Evolutionary conservation across 768 basidiomycete genomes (phyloP), one percentile per base, ranked within the genome.

Genomic region (Tephrocybe sp.): DNA sequence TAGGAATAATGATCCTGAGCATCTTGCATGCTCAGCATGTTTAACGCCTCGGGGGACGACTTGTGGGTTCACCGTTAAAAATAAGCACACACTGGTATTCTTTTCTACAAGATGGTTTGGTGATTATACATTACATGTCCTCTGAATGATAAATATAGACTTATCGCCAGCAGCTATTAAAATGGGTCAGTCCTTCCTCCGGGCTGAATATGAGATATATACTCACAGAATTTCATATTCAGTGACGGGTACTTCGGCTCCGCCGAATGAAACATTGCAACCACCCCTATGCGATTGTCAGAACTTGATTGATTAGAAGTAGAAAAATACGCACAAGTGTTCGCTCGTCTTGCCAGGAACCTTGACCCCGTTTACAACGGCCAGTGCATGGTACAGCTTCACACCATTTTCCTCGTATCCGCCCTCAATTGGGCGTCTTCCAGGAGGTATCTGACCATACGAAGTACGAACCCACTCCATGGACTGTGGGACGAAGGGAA

Each of bases 381-480:
- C 83, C 22, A 83, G 59, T 0, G 80, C 88, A 60, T 91, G 89
- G 54, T 85, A 91, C 38, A 91, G 67, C 62, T 78, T 80, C 7
- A 61, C 64, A 1, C 86, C 88, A 51, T 70, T 64, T 27, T 87
- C 82, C 65, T 91, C 89, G 53, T 88, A 87, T 1, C 86, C 88
- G 1, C 87, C 90, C 57, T 86, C 81, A 15, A 91, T 72, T 0
- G 84, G 83, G 12, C 69, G 64, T 27, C 82, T 70, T 4, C 80
- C 82, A 2, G 62, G 54, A 4, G 88, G 83, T 45, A 88, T 72
- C 37, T 65, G 69, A 3, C 89, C 89, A 49, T 78, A 63, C 10
- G 78, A 74, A 0, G 88, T 79, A 0, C 40, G 69, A 6, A 91
- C 85, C 74, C 79, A 88, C 63, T 88, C 88, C 89, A 92, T 92